Evolutionary conservation across 106 monocot species (phyloP).

Genomic region (Dendrobium catenatum): DNA sequence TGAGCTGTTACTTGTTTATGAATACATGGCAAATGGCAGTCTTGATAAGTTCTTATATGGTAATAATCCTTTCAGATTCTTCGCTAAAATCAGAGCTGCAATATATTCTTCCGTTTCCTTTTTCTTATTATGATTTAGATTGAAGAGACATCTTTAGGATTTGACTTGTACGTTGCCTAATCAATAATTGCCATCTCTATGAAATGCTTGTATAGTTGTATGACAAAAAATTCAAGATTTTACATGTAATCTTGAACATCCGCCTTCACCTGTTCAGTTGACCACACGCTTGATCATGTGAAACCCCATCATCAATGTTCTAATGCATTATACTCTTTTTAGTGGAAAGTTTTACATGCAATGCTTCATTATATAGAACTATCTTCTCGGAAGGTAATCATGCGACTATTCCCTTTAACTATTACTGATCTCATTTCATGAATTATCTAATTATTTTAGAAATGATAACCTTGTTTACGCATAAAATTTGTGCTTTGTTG

Average conservation of each 20-base stretch:
- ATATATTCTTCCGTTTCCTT: neutral
- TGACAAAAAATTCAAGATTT: neutral
- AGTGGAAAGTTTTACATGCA: neutral
- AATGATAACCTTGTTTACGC: neutral
- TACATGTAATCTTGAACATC: neutral
- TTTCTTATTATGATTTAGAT: neutral
- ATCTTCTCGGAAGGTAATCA: neutral
- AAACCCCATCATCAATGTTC: neutral
- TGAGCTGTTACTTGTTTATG: slow-evolving; percentile 62
- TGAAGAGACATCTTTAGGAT: neutral
- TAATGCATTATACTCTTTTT: neutral
- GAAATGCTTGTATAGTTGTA: neutral
- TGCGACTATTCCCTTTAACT: neutral
- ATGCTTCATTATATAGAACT: neutral
- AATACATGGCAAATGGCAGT: slow-evolving; percentile 72
- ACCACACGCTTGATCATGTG: neutral
- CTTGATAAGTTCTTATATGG: slow-evolving; percentile 72
- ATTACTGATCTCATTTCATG: neutral
- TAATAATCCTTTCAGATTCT: slow-evolving; percentile 11
- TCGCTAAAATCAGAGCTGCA: neutral
- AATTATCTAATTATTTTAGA: neutral
- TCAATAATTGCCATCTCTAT: neutral
- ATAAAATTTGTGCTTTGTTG: neutral
- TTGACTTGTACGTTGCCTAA: neutral
- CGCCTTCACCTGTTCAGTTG: neutral